Base-by-base conservation (phyloP, 371 early-diverging fungal species). In the Apophysomyces elegans region DNA sequence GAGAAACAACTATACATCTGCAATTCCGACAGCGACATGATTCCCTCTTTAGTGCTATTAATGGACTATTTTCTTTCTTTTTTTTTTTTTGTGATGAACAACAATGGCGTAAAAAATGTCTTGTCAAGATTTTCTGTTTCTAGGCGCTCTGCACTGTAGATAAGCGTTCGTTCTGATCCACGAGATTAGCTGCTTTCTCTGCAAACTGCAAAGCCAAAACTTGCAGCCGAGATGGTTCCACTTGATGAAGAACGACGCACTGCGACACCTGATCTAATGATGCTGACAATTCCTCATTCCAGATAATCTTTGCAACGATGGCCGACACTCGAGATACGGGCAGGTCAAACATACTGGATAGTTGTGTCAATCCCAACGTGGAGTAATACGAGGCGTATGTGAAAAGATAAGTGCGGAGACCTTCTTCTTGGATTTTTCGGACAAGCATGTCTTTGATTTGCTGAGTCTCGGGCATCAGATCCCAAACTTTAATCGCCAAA, bases 371-470 rank as follows among this genome's bases (percentile, higher is more conserved):
- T 56, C 92, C 88, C 56, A 99, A 72, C 11, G 96, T 93, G 58
- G 93, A 90, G 83, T 95, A 96, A 84, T 91, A 90, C 5, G 92
- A 86, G 21, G 94, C 86, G 77, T 93, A 94, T 37, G 94, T 90
- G 81, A 97, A 96, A 66, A 99, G 79, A 79, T 95, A 97, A 18
- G 99, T 97, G 69, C 95, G 95, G 63, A 99, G 91, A 58, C 92
- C 96, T 80, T 96, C 96, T 77, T 96, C 93, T 78, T 97, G 95
- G 77, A 98, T 96, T 83, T 95, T 93, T 60, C 78, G 84, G 58
- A 74, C 66, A 61, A 99, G 84, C 92, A 96, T 94, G n/a, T 85
- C 88, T 86, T 95, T 95, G 86, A 98, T 93, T 58, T 80, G 75
- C 43, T 90, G 86, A 37, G 81, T 75, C 54, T 88, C 84, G 21